These are phyloP conservation scores for Fistulifera solaris DNA, from an alignment of 108 stramenopile genomes.

Conservation along the genomic window DNA sequence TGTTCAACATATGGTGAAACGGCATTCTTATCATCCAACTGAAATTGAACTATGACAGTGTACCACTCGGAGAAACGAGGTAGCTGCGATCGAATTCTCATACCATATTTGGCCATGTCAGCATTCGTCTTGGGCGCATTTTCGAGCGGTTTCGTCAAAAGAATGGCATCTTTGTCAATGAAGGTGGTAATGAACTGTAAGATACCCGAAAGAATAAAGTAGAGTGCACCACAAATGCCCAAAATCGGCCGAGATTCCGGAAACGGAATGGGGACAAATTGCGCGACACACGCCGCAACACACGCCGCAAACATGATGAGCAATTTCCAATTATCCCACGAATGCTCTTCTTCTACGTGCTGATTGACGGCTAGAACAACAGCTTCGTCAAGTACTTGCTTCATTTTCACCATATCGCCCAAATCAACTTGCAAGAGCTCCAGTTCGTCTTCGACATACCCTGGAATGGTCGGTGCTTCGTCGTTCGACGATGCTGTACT, in stretches of 20 bases:
- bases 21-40: constrained; percentile 15
- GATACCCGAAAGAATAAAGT: constrained; percentile 86
- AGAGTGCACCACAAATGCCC: constrained; percentile 82
- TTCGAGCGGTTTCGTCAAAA: constrained; percentile 61
- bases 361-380: constrained; percentile 58
- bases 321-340: constrained; percentile 88
- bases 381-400: constrained; percentile 94
- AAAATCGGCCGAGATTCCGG: constrained; percentile 81
- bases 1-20: constrained; percentile 47
- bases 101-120: constrained; percentile 39
- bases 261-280: constrained; percentile 90
- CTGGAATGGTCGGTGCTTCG: too few relatives aligned
- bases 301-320: constrained; percentile 85
- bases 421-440: constrained; percentile 87
- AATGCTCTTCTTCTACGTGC: constrained; percentile 73
- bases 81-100: constrained; percentile 72
- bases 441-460: neutral
- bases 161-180: constrained; percentile 87
- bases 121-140: constrained; percentile 14
- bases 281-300: constrained; percentile 84
- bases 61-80: constrained; percentile 85
- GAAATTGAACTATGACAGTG: constrained; percentile 73
- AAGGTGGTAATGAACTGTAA: constrained; percentile 89
- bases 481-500: too few relatives aligned
- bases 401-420: constrained; percentile 93